Evolutionary conservation across 129 eudicot species (phyloP).

Genomic region (Escallonia herrerae): DNA sequence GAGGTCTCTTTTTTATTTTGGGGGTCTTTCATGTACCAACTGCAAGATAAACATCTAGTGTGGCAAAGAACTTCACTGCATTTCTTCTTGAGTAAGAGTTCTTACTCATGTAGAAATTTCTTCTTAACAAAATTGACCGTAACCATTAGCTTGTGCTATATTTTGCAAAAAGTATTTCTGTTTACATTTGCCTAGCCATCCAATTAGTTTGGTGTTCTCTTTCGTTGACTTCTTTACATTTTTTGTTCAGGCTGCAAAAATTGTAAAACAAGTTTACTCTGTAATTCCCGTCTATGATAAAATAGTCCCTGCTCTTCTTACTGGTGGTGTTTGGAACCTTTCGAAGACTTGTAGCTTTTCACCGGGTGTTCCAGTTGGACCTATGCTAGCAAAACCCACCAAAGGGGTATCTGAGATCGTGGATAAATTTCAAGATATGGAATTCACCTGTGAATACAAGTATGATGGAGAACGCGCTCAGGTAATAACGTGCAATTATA

Average conservation of each 20-base stretch:
- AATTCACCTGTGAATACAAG: slow-evolving; percentile 91
- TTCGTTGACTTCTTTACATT: not conserved
- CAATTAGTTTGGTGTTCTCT: slow-evolving; percentile 3
- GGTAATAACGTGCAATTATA: slow-evolving; percentile 32
- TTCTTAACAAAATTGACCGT: no score
- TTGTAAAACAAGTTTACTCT: slow-evolving; percentile 87
- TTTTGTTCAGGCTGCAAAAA: slow-evolving; percentile 65
- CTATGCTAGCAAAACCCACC: slow-evolving; percentile 97
- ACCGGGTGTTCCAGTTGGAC: slow-evolving; percentile 94
- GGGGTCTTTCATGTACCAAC: no score
- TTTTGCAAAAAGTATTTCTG: not conserved
- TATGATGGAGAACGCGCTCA: slow-evolving; percentile 99
- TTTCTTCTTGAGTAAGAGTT: no score
- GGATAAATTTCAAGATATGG: slow-evolving; percentile 95
- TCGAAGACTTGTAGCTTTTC: slow-evolving; percentile 70
- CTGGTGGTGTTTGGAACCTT: slow-evolving; percentile 78
- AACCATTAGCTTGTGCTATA: no score
- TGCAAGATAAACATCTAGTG: no score
- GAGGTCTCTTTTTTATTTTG: no score
- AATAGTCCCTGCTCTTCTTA: slow-evolving; percentile 74
- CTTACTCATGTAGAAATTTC: no score
- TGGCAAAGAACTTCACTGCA: no score
- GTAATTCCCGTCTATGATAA: slow-evolving; percentile 89
- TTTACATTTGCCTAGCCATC: not conserved
- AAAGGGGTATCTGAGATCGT: slow-evolving; percentile 90